Evolutionary conservation across 192 early-diverging fungal genomes (phyloP).

Genomic region (Entrophospora sp.): DNA sequence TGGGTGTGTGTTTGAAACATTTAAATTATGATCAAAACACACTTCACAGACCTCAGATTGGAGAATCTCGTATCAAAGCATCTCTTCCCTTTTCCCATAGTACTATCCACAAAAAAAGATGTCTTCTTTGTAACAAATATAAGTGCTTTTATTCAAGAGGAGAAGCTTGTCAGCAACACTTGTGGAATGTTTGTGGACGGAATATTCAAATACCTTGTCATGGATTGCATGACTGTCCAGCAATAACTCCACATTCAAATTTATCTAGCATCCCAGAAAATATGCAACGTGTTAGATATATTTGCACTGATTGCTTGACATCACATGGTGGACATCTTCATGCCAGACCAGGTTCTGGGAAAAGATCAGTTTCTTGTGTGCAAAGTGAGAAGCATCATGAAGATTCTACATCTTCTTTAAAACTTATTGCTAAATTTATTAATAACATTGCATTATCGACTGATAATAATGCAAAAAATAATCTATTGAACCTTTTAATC

Average conservation of each 20-base stretch:
- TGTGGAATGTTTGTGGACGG: neutral
- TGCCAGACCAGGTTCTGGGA: neutral
- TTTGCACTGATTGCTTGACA: neutral
- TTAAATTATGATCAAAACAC: neutral
- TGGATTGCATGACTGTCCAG: neutral
- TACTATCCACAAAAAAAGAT: neutral
- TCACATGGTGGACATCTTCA: neutral
- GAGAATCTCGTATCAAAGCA: neutral
- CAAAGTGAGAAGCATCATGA: neutral
- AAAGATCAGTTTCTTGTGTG: neutral
- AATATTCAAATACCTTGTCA: neutral
- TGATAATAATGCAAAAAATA: no score
- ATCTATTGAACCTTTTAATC: no score
- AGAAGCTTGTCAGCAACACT: neutral
- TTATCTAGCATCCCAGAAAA: neutral
- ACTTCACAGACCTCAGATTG: neutral
- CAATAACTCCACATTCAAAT: neutral
- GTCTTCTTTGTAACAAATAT: neutral
- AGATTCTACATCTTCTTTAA: neutral
- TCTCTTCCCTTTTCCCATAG: neutral
- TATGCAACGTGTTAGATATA: neutral
- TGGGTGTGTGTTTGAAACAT: no score
- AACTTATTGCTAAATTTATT: neutral
- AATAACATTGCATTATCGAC: no score
- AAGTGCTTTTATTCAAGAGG: neutral